Evolutionary conservation across 129 eudicot species (phyloP), one percentile per base, ranked within the genome.

Genomic region (Pseudognaphalium luteoalbum): DNA sequence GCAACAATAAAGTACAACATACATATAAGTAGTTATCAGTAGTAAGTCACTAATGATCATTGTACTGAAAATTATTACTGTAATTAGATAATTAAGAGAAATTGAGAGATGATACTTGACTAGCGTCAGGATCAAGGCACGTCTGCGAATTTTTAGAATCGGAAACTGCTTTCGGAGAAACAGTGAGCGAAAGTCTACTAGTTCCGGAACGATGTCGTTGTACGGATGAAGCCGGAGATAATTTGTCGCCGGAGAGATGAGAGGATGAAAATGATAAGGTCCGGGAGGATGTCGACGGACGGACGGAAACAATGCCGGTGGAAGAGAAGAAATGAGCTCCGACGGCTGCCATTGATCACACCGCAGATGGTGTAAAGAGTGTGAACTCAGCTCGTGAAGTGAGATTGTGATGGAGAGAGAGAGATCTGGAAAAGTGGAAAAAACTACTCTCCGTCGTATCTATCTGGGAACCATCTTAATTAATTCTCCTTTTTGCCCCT

Each of bases 81-180:
- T 41, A 2, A 47, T 35, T 34, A 8, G 72, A 62, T 6, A 7
- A 52, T 2, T 51, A 29, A 35, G 63, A 51, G 44, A 66, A 20
- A 68, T 17, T 33, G 35, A 41, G 32, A 68, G 62, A 58, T 47
- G 22, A 37, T 80, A 93, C 98, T 39, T 91, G 86, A 83, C 98
- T 93, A 56, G 98, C 98, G 78, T 93, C 98, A 34, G 98, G 98
- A 73, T 93, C 97, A 54, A 93, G 98, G 56, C 98, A 93, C 37
- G 98, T 93, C 83, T 93, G 97, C 70, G 98, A 93, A 62, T 91
- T 93, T 70, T 84, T 83, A 29, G 98, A 93, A 81, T 93, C 98
- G 5, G 98, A 93, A 76, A 93, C 98, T 25, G 91, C 88, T 70
- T 87, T 91, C 1, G 97, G 97, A 22, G 88, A 88, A 39, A 89